These are phyloP conservation scores for Hypoxylon lienhwacheense DNA, from an alignment of 495 filamentous ascomycete genomes.

Conservation along the genomic window DNA sequence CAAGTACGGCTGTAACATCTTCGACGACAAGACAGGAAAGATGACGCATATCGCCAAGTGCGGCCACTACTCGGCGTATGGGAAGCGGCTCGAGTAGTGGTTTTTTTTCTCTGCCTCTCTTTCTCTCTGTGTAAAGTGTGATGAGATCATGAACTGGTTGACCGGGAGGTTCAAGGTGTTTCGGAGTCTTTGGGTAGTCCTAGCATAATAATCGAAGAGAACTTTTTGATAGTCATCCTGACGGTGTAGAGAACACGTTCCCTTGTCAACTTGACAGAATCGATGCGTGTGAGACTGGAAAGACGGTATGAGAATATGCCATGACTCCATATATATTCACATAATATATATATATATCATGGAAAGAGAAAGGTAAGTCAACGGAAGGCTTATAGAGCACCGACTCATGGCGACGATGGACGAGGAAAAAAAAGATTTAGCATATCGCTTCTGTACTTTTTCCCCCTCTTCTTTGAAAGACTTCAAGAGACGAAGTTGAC, in stretches of 20 bases:
- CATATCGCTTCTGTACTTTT: neutral
- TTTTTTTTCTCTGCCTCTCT: neutral
- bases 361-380: neutral
- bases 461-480: constrained; percentile 3
- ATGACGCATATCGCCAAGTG: constrained; percentile 68
- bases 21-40: constrained; percentile 70
- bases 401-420: neutral
- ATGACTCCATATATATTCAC: too few relatives aligned
- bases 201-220: neutral
- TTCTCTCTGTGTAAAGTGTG: constrained; percentile 11
- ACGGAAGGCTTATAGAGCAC: neutral
- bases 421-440: constrained; percentile 17
- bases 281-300: neutral
- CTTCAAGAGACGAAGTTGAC: constrained; percentile 30
- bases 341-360: too few relatives aligned
- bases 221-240: neutral
- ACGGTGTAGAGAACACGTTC: neutral
- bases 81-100: constrained; percentile 41
- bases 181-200: constrained; percentile 17
- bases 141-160: constrained; percentile 14
- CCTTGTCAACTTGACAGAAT: constrained; percentile 6
- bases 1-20: constrained; percentile 70
- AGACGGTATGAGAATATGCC: neutral
- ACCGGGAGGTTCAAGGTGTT: too few relatives aligned
- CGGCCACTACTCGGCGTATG: constrained; percentile 63